Evolutionary conservation across 495 filamentous ascomycete species (phyloP).

Genomic region (Penicillium pancosmium): DNA sequence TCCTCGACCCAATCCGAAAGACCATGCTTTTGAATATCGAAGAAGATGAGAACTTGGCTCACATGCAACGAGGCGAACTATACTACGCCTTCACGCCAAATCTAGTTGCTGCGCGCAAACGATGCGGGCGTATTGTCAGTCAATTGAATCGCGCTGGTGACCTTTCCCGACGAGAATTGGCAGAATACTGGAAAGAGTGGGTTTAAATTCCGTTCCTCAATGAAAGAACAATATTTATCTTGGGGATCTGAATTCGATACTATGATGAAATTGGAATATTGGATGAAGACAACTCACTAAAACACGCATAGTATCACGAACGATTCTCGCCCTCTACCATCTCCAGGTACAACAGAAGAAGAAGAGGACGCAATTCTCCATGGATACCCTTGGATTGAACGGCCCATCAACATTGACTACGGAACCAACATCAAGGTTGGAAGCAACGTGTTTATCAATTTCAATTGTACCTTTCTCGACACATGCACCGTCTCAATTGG

Average conservation of each 20-base stretch:
- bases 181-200: constrained; percentile 75
- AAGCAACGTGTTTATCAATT: constrained; percentile 74
- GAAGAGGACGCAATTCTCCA: constrained; percentile 46
- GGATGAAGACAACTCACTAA: too few species aligned
- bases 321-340: constrained; percentile 64
- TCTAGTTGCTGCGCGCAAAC: constrained; percentile 56
- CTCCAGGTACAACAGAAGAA: constrained; percentile 61
- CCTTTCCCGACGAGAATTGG: constrained; percentile 55
- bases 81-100: constrained; percentile 58
- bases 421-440: constrained; percentile 73
- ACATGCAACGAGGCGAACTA: constrained; percentile 45
- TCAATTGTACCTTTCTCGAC: constrained; percentile 74
- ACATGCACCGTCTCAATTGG: constrained; percentile 78
- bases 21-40: background rate
- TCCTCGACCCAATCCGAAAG: background rate
- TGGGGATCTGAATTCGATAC: too few species aligned
- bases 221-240: too few species aligned
- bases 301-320: constrained; percentile 51
- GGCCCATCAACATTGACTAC: constrained; percentile 73
- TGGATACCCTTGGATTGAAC: constrained; percentile 66
- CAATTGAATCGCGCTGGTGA: constrained; percentile 66
- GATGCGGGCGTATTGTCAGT: constrained; percentile 61
- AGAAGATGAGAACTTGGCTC: background rate
- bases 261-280: too few species aligned
- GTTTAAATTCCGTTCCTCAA: constrained; percentile 15